phyloP scores from a whole-genome alignment of 192 early-diverging fungal genomes.

The Gryganskiella cystojenkinii region DNA sequence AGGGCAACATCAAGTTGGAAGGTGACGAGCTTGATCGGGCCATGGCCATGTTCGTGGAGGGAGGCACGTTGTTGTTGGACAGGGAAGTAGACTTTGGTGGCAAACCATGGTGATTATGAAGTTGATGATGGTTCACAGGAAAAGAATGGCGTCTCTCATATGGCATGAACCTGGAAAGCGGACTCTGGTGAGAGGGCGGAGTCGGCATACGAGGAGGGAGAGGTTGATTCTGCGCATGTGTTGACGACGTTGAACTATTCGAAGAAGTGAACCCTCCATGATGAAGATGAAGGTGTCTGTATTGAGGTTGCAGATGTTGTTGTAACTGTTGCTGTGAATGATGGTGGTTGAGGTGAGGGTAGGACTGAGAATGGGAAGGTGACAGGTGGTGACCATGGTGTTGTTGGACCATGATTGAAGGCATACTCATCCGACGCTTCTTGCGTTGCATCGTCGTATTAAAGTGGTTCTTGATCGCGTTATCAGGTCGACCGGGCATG shows the following conservation, averaged over 20 bases:
- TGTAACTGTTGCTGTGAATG: neutral
- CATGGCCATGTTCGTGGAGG: conserved; percentile 2
- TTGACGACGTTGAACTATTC: too few relatives aligned
- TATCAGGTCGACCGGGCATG: conserved; percentile 23
- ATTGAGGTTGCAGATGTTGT: neutral
- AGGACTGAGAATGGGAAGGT: neutral
- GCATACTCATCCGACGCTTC: conserved; percentile 32
- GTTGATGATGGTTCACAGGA: conserved; percentile 11
- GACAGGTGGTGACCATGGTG: neutral
- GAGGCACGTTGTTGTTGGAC: neutral
- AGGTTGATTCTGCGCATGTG: neutral
- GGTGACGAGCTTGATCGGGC: conserved; percentile 6
- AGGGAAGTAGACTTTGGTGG: neutral
- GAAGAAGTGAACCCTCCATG: too few relatives aligned
- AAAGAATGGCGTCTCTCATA: conserved; percentile 37
- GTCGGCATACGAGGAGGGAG: neutral
- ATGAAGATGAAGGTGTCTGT: neutral
- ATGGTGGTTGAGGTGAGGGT: neutral
- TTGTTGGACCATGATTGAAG: conserved; percentile 20
- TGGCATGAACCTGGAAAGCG: conserved; percentile 16
- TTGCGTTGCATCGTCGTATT: conserved; percentile 32
- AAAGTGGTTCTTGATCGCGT: conserved; percentile 34
- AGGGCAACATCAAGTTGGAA: conserved; percentile 5
- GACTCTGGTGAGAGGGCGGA: neutral
- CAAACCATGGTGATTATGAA: neutral